Conservation (phyloP, 371 early-diverging fungal genomes). For the Zychaea mexicana region DNA sequence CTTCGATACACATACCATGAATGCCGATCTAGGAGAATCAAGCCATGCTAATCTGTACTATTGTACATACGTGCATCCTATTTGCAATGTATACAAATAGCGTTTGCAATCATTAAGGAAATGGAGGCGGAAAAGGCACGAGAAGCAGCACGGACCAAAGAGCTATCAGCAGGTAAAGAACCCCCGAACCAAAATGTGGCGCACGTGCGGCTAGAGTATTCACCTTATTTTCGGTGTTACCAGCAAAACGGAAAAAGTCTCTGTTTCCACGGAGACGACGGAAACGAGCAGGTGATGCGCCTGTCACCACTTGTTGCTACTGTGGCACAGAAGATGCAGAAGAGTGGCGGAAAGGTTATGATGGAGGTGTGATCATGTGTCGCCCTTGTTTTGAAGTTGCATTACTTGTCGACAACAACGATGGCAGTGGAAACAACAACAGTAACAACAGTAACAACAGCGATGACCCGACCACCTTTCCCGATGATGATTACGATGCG, state of each 20-base stretch:
- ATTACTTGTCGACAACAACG: conserved; percentile 39
- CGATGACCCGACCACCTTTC: conserved; percentile 1
- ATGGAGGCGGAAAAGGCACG: conserved; percentile 57
- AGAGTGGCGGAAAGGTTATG: conserved; percentile 72
- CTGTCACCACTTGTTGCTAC: conserved; percentile 38
- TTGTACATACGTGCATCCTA: too few species aligned
- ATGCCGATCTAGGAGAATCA: too few species aligned
- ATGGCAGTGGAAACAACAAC: conserved; percentile 17
- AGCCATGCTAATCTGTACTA: too few species aligned
- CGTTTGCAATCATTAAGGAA: conserved; percentile 44
- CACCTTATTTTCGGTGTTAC: too few species aligned
- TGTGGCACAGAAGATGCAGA: conserved; percentile 48
- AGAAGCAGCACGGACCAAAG: conserved; percentile 41
- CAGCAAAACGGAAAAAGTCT: conserved; percentile 34
- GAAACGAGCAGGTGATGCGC: conserved; percentile 32
- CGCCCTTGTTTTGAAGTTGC: conserved; percentile 74
- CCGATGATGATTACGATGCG: conserved; percentile 14
- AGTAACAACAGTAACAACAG: conserved; percentile 6
- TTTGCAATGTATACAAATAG: conserved; percentile 22
- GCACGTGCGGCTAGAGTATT: neutral
- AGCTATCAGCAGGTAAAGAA: conserved; percentile 26
- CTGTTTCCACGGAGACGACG: conserved; percentile 36
- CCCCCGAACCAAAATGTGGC: neutral
- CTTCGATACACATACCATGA: neutral
- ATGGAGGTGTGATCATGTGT: conserved; percentile 83